These are phyloP conservation scores for Sugiyamaella floridensis DNA, from an alignment of 805 yeast species.

Conservation along the genomic window DNA sequence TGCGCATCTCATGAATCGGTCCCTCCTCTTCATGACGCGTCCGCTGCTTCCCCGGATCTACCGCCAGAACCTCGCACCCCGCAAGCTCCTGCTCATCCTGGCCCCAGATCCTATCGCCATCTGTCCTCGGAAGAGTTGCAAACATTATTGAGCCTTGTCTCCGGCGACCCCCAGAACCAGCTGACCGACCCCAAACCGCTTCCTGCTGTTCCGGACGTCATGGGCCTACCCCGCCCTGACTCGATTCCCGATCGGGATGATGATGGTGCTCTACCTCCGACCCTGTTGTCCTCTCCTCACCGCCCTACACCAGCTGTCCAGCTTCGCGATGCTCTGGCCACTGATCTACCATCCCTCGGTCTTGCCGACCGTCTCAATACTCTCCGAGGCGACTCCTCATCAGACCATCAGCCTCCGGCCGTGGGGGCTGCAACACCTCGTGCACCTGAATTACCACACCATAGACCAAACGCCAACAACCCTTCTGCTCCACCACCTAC, in stretches of 20 bases:
- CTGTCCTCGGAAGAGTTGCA: background rate
- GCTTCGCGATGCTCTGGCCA: background rate
- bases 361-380: too few species aligned
- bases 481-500: background rate
- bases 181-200: too few species aligned
- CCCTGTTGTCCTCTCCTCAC: background rate
- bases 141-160: background rate
- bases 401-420: background rate
- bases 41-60: background rate
- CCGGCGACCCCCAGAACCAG: background rate
- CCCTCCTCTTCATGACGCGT: background rate
- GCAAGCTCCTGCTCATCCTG: background rate
- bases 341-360: too few species aligned
- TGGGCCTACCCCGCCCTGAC: too few species aligned
- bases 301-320: background rate
- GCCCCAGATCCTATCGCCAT: background rate
- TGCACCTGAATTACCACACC: too few species aligned
- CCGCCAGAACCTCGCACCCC: background rate
- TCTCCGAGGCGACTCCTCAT: background rate
- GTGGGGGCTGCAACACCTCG: background rate
- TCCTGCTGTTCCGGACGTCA: too few species aligned
- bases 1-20: background rate
- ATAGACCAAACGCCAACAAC: too few species aligned
- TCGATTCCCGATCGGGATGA: background rate
- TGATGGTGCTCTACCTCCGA: background rate